phyloP scores from a whole-genome alignment of 2,329 filamentous ascomycete genomes.

The Colletotrichum cuscutae region DNA sequence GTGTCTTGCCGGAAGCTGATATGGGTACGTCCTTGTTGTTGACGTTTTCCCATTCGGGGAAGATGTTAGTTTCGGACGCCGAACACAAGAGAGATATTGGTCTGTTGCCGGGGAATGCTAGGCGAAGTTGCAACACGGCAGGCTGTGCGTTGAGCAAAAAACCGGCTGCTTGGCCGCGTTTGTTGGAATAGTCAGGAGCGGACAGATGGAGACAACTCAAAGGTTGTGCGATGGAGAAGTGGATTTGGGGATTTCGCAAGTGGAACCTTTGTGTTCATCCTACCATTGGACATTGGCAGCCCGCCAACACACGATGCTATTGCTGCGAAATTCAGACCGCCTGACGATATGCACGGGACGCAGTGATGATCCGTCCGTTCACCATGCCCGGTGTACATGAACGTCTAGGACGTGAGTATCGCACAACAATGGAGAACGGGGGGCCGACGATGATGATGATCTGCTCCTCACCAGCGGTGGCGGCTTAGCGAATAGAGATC shows the following conservation, averaged over 20 bases:
- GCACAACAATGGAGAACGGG: not conserved
- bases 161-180: not conserved
- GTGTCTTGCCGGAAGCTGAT: constrained; percentile 7
- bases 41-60: not conserved
- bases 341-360: not conserved
- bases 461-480: constrained; percentile 3
- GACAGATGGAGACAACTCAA: constrained; percentile 11
- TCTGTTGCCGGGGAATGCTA: constrained; percentile 17
- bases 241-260: not conserved
- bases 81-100: not conserved
- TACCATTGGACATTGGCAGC: constrained; percentile 1
- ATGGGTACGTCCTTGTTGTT: not conserved
- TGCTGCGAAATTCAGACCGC: constrained; percentile 11
- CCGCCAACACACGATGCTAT: constrained; percentile 6
- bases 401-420: not conserved
- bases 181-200: constrained; percentile 8
- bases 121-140: constrained; percentile 4
- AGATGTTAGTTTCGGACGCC: not conserved
- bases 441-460: not conserved
- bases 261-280: constrained; percentile 8
- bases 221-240: constrained; percentile 20
- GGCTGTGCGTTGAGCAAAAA: constrained; percentile 1
- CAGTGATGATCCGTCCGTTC: constrained; percentile 17
- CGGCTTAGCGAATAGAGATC: constrained; percentile 8
- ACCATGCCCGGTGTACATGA: constrained; percentile 14